Base-by-base conservation (phyloP, 2,329 filamentous ascomycete species). In the Fusarium albosuccineum region DNA sequence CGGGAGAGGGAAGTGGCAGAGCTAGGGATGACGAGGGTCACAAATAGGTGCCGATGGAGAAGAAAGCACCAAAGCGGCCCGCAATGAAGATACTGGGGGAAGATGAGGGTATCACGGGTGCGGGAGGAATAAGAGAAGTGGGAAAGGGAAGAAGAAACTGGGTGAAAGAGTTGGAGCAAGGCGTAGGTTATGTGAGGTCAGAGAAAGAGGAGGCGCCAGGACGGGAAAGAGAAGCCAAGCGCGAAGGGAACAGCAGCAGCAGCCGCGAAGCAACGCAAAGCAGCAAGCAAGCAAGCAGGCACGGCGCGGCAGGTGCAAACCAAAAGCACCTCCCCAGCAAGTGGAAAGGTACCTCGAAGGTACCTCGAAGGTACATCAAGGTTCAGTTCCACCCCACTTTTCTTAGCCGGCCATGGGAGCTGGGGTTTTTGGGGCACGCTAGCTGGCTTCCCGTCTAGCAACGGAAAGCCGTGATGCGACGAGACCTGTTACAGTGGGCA, bases 51-150 rank as follows among this genome's bases (percentile, higher is more conserved):
- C 53, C 33, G 63, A 54, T 40, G 60, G 53, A 57, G 17, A 40
- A 37, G 42, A 50, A 42, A 14, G 48, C 34, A 27, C 40, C 14
- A 39, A 40, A 30, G 27, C 45, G 58, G 57, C 26, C 58, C 42
- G 44, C 36, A 50, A 59, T 62, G 60, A 62, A 59, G 63, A 61
- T 51, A 54, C 46, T 45, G 62, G 62, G 42, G 52, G 36, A 37
- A 36, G 22, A 66, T 62, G 64, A 66, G 64, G 61, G 65, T 70
- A 68, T 68, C 64, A 52, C 62, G 53, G 68, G 61, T 49, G 60
- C 58, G 59, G 55, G 41, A 48, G 53, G 40, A 40, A 67, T 56
- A 56, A 61, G 46, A 26, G 56, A 61, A 52, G 27, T 54, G 22
- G 58, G 51, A 42, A 51, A 46, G 51, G 45, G 44, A 60, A 41